Percentiles rank a stretch among this genome's conserved stretches.
Conservation (phyloP, 768 basidiomycete genomes). For the Rhizopogon roseolus region DNA sequence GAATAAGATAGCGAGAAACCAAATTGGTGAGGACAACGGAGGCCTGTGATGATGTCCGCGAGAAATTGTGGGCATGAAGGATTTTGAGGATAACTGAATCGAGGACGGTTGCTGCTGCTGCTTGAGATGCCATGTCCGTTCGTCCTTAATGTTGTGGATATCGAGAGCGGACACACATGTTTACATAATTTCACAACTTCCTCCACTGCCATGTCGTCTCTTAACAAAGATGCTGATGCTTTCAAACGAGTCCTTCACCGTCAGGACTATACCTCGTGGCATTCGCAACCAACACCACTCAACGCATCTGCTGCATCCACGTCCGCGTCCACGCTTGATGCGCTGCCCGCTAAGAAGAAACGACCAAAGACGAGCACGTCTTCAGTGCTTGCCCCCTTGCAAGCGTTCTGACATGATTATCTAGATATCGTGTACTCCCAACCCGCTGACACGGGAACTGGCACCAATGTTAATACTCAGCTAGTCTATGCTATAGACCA, state of each 20-base stretch:
- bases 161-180: neutral
- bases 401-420: constrained; percentile 6
- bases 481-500: constrained; percentile 79
- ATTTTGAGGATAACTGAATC: constrained; percentile 66
- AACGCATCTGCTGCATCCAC: constrained; percentile 27
- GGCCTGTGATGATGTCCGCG: constrained; percentile 71
- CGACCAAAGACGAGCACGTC: constrained; percentile 59
- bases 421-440: constrained; percentile 81
- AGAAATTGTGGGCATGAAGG: constrained; percentile 74
- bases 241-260: constrained; percentile 63
- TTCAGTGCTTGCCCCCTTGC: neutral
- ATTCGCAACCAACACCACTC: constrained; percentile 50
- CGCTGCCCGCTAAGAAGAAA: constrained; percentile 38
- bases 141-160: neutral
- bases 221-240: constrained; percentile 64
- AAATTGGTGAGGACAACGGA: constrained; percentile 68
- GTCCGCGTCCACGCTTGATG: constrained; percentile 7
- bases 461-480: constrained; percentile 81
- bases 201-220: constrained; percentile 49
- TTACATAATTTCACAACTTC: neutral
- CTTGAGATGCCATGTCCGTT: constrained; percentile 28
- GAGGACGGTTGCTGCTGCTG: constrained; percentile 52
- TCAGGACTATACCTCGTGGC: constrained; percentile 74
- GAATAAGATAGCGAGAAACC: constrained; percentile 65
- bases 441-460: constrained; percentile 80